Conservation (phyloP, 805 yeast genomes). For the Monosporozyma unispora region DNA sequence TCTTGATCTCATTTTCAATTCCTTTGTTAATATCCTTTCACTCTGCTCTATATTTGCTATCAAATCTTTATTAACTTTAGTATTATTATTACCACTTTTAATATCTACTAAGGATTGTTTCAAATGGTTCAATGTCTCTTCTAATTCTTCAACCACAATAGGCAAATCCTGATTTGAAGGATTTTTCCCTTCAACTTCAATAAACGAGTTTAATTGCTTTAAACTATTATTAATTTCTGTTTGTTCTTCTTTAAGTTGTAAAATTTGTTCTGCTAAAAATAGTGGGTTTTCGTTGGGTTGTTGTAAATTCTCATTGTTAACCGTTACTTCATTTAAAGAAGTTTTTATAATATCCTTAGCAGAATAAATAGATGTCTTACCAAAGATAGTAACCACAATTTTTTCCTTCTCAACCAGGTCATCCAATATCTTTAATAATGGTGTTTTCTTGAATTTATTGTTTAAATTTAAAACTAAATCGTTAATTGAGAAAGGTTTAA, state of each 20-base stretch:
- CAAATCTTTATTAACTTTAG: conserved; percentile 3
- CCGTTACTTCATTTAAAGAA: conserved; percentile 11
- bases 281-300: neutral
- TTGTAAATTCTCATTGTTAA: conserved; percentile 6
- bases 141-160: neutral
- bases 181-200: neutral
- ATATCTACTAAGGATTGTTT: conserved; percentile 3
- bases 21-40: conserved; percentile 12
- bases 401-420: conserved; percentile 27
- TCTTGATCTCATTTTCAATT: conserved; percentile 4
- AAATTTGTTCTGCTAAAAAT: conserved; percentile 7
- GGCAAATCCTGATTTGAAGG: conserved; percentile 2
- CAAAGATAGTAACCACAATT: conserved; percentile 35
- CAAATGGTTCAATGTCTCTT: neutral
- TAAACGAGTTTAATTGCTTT: neutral
- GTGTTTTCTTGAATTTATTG: conserved; percentile 31
- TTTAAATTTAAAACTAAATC: conserved; percentile 41
- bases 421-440: conserved; percentile 32
- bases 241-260: conserved; percentile 19
- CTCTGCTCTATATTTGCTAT: conserved; percentile 6
- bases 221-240: conserved; percentile 14
- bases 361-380: conserved; percentile 37
- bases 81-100: conserved; percentile 11
- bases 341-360: conserved; percentile 29
- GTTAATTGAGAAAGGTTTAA: conserved; percentile 40